Conservation (phyloP, 2,329 filamentous ascomycete species). For the Talaromyces sp. region DNA sequence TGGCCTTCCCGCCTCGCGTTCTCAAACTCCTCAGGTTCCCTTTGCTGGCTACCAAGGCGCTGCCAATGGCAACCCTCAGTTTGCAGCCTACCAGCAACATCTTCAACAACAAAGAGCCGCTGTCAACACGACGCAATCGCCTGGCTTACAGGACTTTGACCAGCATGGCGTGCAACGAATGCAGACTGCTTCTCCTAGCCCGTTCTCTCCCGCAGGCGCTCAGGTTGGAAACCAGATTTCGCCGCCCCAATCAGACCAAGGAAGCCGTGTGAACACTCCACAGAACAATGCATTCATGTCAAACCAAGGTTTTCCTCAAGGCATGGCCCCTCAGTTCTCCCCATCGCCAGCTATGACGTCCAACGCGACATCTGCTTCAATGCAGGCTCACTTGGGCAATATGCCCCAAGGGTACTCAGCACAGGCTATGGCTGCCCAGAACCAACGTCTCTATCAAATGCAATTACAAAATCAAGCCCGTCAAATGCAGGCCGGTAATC, state of each 20-base stretch:
- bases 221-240: slow-evolving; percentile 69
- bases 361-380: slow-evolving; percentile 33
- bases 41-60: slow-evolving; percentile 67
- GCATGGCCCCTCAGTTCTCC: slow-evolving; percentile 38
- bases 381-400: slow-evolving; percentile 46
- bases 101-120: slow-evolving; percentile 63
- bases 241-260: slow-evolving; percentile 69
- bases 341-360: slow-evolving; percentile 34
- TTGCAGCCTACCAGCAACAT: slow-evolving; percentile 68
- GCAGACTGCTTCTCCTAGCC: slow-evolving; percentile 86
- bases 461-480: slow-evolving; percentile 73
- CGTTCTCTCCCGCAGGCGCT: slow-evolving; percentile 72
- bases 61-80: slow-evolving; percentile 57
- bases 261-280: slow-evolving; percentile 60
- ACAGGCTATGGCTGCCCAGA: slow-evolving; percentile 64
- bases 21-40: slow-evolving; percentile 78
- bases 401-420: slow-evolving; percentile 48
- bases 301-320: slow-evolving; percentile 34
- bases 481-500: slow-evolving; percentile 46
- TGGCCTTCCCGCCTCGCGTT: slow-evolving; percentile 75
- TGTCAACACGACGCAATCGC: slow-evolving; percentile 82
- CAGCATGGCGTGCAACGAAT: slow-evolving; percentile 70
- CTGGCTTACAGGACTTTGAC: slow-evolving; percentile 72
- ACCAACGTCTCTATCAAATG: slow-evolving; percentile 70
- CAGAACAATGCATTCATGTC: slow-evolving; percentile 68